phyloP scores from a whole-genome alignment of 176 grass and related monocot species.

The Panicum miliaceum region DNA sequence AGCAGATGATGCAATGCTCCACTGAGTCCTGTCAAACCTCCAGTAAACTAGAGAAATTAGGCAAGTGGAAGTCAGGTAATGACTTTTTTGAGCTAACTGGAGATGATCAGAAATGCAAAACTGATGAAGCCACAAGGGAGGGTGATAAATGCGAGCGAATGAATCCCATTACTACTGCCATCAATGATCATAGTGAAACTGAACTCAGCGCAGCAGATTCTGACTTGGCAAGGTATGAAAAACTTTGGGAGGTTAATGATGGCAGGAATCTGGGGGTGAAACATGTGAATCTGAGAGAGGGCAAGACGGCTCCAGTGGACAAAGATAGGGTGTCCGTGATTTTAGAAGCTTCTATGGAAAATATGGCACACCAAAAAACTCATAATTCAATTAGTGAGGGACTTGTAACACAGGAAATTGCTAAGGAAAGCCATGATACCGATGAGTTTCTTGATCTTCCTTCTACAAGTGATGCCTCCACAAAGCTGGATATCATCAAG shows the following conservation, averaged over 20 bases:
- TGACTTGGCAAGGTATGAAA: slow-evolving; percentile 56
- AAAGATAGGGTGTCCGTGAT: slow-evolving; percentile 10
- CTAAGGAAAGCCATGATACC: slow-evolving; percentile 18
- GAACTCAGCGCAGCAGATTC: slow-evolving; percentile 35
- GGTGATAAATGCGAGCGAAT: slow-evolving; percentile 34
- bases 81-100: slow-evolving; percentile 79
- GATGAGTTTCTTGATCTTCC: slow-evolving; percentile 19
- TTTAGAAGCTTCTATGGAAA: slow-evolving; percentile 44
- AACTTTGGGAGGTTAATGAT: slow-evolving; percentile 53
- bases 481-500: slow-evolving; percentile 39
- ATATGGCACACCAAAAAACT: slow-evolving; percentile 32
- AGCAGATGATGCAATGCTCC: slow-evolving; percentile 37
- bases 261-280: slow-evolving; percentile 39
- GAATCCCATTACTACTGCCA: slow-evolving; percentile 12
- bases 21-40: slow-evolving; percentile 42
- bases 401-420: slow-evolving; percentile 19
- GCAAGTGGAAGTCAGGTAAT: slow-evolving; percentile 81
- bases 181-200: slow-evolving; percentile 37
- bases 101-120: slow-evolving; percentile 47
- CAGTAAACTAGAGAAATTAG: slow-evolving; percentile 65
- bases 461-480: neutral
- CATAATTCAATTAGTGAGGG: slow-evolving; percentile 32
- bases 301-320: slow-evolving; percentile 13
- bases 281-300: slow-evolving; percentile 36
- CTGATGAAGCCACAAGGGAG: slow-evolving; percentile 14